Base-by-base conservation (phyloP, 1,139 yeast genomes). In the Tardiomyces digboiensis region DNA sequence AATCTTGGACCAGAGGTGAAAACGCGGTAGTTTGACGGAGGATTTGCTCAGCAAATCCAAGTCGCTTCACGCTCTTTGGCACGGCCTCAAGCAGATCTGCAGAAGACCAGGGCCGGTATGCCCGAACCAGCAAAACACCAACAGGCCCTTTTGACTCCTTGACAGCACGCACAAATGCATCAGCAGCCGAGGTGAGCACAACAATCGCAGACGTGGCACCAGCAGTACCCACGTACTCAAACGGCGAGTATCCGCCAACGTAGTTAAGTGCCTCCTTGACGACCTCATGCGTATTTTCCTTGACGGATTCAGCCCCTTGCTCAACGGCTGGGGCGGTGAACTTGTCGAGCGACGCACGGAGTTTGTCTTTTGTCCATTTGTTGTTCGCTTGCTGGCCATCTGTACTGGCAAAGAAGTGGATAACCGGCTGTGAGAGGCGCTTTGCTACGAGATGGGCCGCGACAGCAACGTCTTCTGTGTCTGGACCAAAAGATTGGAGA, bases 1-100 rank as follows among this genome's bases (percentile, higher is more conserved):
- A 76, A 60, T 88, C 96, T 54, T 88, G 75, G 52, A 84, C 72
- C 40, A 86, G 68, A 66, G 91, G 75, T 63, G 75, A 83, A 64
- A 80, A 77, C 23, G 70, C 59, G n/a, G 75, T 68, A 13, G 79
- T 62, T 41, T 58, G 70, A 45, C 64, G 66, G 39, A 71, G 66
- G 42, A 71, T 66, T 67, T 75, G 95, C 64, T 76, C 87, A 18
- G 84, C 71, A 39, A 87, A 67, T 1, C 82, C 80, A 44, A 89
- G 66, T 21, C 76, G 71, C 44, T 71, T 71, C 33, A 82, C 75
- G 1, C 78, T 60, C 1, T 72, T 52, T 22, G 94, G 91, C 36
- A 86, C 58, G 2, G 66, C 57, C 2, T 68, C 57, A 42, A 81
- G 66, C 39, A 87, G 68, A 18, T 67, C 62, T 13, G 65, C 62